Evolutionary conservation across 179 eudicot species (phyloP), one percentile per base, ranked within the genome.

Genomic region (Spinacia oleracea): DNA sequence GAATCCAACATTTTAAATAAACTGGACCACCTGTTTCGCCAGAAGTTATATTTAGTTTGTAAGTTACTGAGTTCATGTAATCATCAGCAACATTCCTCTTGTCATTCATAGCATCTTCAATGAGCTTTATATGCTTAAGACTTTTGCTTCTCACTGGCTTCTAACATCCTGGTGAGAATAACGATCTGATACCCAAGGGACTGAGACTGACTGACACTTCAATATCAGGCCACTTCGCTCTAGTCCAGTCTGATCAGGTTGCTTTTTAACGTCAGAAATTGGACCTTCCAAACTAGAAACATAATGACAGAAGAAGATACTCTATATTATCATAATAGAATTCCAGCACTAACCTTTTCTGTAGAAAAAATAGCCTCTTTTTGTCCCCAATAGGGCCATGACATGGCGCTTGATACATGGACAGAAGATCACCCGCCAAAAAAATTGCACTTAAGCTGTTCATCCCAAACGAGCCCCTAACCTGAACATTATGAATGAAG

Each of bases 371-470:
- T 59, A 45, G 91, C 81, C 79, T 89, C 79, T 71, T 84, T 96
- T 70, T 62, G 90, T 97, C 90, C 78, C 94, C 92, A 74, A 90
- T 93, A 25, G 97, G 97, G 68, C 99, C 97, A 85, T 94, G 90
- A 76, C 86, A 94, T 59, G 93, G 78, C 58, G 88, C 81, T 77
- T 96, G 98, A 85, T 91, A 96, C 77, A 91, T 90, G 32, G 89
- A 71, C 15, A 94, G 45, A 51, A 96, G 91, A 66, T 85, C 82
- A 78, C 91, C 99, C 92, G 89, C 73, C 66, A 64, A 53, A 70
- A 83, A 48, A 58, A 66, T 66, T 67, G 76, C 29, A 80, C 58
- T 48, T 72, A 45, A 46, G 67, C 35, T 67, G 42, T 31, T 67
- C 21, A 14, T 20, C 75, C 40, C 16, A 29, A 65, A 42, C 10